Base-by-base conservation (phyloP, 345 rosid species). In the Eucalyptus brandiana region DNA sequence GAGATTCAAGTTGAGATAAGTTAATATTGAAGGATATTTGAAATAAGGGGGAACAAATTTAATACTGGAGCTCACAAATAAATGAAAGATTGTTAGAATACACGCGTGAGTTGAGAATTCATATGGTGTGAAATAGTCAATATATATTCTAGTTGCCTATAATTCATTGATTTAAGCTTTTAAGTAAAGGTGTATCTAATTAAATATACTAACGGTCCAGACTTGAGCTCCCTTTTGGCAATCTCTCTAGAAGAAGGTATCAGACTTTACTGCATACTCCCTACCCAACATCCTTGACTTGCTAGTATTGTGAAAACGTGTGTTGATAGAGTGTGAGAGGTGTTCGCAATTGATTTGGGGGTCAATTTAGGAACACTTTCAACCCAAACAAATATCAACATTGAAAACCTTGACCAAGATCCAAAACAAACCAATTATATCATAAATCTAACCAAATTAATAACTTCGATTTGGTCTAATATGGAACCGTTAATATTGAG, bases 141-240 rank as follows among this genome's bases (percentile, higher is more conserved):
- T 50, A 50, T 50, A 50, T 50, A 47, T 47, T 50, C 3, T 1
- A 0, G 19, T 50, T 50, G 8, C 21, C 3, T 50, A 50, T 50
- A 16, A 53, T 19, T 53, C 1, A 21, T 53, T 53, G 26, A 53
- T 53, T 21, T 53, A 53, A 21, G 2, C 0, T 53, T 53, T 53
- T 53, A 2, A 4, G 2, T 53, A 2, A 21, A 53, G 0, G 2
- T 53, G 26, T 53, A 10, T 53, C 0, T 0, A 8, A 53, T 53
- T 53, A 53, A 53, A 53, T 21, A 53, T 19, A 21, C 0, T 19
- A 19, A 19, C 1, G 4, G 2, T 8, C 2, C 0, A 2, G 2
- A 53, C 58, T 53, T 53, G 0, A 53, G 1, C 26, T 53, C 26
- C 2, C 0, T 53, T 53, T 19, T 53, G 58, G 2, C 11, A 53